Conservation (phyloP, 805 yeast species). For the Debaryomyces tyrocola region DNA sequence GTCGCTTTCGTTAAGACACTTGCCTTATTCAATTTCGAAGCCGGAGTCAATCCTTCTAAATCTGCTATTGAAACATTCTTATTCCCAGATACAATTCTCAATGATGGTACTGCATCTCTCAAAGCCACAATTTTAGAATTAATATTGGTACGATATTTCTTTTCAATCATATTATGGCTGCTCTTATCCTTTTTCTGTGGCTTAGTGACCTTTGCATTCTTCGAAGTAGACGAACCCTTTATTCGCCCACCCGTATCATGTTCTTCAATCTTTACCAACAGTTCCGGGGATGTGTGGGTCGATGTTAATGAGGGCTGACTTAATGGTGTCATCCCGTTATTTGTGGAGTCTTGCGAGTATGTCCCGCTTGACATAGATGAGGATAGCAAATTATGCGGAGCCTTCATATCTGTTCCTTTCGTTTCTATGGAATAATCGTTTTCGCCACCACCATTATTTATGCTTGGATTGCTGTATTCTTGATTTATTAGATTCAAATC, state of each 20-base stretch:
- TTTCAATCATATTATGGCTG: constrained; percentile 78
- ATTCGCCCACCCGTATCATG: neutral
- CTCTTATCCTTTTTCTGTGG: constrained; percentile 57
- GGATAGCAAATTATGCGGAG: constrained; percentile 4
- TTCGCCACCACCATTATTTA: neutral
- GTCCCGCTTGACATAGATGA: constrained; percentile 15
- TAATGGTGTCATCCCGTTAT: constrained; percentile 20
- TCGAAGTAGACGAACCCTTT: neutral
- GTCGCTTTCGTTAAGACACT: constrained; percentile 73
- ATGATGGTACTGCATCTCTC: constrained; percentile 75
- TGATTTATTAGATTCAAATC: constrained; percentile 1
- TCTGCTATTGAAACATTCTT: constrained; percentile 44
- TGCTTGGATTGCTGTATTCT: constrained; percentile 6
- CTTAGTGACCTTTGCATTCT: constrained; percentile 31
- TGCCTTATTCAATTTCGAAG: constrained; percentile 75
- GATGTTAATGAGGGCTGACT: constrained; percentile 17
- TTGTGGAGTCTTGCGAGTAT: constrained; percentile 12
- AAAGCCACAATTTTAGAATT: constrained; percentile 68
- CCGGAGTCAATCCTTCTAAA: constrained; percentile 75
- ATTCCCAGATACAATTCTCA: constrained; percentile 59
- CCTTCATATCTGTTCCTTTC: neutral
- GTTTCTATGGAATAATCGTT: constrained; percentile 1
- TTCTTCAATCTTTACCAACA: neutral
- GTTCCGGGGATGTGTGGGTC: constrained; percentile 22
- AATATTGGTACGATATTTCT: constrained; percentile 76